phyloP scores from a whole-genome alignment of 1,284 basidiomycete genomes.

The Fomitopsis betulina region DNA sequence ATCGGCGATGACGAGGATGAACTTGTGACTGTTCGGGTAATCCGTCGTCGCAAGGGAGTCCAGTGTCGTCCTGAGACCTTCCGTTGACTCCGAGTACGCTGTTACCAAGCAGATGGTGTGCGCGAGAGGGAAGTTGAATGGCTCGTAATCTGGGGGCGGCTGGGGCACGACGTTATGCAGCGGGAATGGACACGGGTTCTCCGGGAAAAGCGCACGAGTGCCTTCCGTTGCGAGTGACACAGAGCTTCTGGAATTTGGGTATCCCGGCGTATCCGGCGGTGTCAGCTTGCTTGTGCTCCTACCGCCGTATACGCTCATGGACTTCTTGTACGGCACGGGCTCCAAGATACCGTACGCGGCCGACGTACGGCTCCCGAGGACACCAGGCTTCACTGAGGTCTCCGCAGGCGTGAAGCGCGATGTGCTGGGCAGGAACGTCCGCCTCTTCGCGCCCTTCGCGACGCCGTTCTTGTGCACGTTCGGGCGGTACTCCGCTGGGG shows the following conservation, averaged over 20 bases:
- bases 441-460: conserved; percentile 54
- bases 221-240: conserved; percentile 57
- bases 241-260: conserved; percentile 78
- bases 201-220: conserved; percentile 46
- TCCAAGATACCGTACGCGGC: conserved; percentile 78
- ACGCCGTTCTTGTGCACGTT: conserved; percentile 75
- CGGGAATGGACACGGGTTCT: conserved; percentile 88
- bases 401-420: conserved; percentile 87
- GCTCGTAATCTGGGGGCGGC: conserved; percentile 87
- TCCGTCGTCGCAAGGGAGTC: conserved; percentile 98
- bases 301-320: conserved; percentile 43
- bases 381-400: conserved; percentile 55
- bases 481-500: conserved; percentile 88
- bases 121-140: conserved; percentile 93
- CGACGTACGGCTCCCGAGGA: conserved; percentile 54
- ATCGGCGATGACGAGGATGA: conserved; percentile 95
- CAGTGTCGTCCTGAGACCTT: conserved; percentile 94
- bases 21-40: conserved; percentile 97
- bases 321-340: conserved; percentile 54
- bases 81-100: conserved; percentile 96
- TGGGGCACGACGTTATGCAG: conserved; percentile 89
- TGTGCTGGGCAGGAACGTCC: conserved; percentile 74
- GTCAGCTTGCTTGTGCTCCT: conserved; percentile 43
- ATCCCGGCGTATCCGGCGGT: conserved; percentile 74
- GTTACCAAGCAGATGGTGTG: conserved; percentile 97